Evolutionary conservation across 306 rosid species (phyloP).

Genomic region (Rosa rugosa): DNA sequence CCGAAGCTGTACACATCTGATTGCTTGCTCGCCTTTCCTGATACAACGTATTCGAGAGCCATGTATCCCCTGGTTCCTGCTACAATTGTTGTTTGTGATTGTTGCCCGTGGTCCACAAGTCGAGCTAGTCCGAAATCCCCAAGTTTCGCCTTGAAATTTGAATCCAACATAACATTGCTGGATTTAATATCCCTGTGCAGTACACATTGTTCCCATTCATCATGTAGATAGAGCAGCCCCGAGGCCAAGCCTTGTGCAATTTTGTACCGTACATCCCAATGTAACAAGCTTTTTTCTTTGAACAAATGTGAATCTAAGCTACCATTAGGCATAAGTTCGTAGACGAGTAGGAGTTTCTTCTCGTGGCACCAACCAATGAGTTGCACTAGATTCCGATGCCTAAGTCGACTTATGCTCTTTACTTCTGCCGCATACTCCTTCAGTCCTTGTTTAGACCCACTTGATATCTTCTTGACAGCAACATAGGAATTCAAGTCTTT

Average conservation of each 20-base stretch:
- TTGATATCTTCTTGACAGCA: conserved; percentile 6
- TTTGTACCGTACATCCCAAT: neutral
- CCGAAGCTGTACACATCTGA: neutral
- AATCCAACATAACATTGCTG: neutral
- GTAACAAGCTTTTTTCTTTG: neutral
- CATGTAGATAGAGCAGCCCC: neutral
- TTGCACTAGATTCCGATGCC: neutral
- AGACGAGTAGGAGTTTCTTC: neutral
- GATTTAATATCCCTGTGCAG: neutral
- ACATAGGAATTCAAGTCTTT: neutral
- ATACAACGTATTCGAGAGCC: neutral
- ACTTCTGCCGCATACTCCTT: conserved; percentile 13
- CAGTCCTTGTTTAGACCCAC: neutral
- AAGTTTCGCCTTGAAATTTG: neutral
- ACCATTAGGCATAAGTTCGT: neutral
- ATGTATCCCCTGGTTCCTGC: neutral
- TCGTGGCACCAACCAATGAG: conserved; percentile 13
- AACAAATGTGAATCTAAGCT: neutral
- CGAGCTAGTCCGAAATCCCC: neutral
- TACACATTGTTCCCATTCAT: conserved; percentile 5
- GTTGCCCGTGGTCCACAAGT: neutral
- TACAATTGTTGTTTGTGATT: neutral
- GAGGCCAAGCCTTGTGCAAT: neutral
- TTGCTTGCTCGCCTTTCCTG: neutral
- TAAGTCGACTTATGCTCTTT: neutral